These are phyloP conservation scores for Erodium texanum DNA, from an alignment of 441 rosid species.

Conservation along the genomic window DNA sequence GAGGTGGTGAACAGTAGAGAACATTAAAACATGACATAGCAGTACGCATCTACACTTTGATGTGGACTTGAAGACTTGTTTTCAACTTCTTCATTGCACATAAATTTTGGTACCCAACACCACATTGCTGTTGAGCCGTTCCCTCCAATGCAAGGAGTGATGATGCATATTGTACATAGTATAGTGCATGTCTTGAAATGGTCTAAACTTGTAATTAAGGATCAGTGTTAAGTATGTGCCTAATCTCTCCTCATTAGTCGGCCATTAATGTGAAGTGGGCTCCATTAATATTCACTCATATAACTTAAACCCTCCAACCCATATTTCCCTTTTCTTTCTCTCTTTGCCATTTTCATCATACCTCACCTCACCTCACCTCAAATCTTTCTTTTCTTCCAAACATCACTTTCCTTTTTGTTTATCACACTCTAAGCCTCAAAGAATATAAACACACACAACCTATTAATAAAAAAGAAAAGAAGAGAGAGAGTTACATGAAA, in stretches of 20 bases:
- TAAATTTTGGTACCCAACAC: not conserved
- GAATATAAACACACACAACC: not conserved
- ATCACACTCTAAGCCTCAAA: not conserved
- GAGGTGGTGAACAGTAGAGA: no score
- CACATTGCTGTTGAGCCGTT: not conserved
- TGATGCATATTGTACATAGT: no score
- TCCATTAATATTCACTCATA: not conserved
- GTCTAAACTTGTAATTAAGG: no score
- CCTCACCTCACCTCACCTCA: no score
- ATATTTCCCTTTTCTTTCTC: not conserved
- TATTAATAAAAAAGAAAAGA: not conserved
- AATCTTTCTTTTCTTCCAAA: not conserved
- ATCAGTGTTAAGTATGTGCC: no score
- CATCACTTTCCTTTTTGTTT: not conserved
- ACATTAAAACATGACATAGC: no score
- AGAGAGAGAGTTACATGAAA: not conserved
- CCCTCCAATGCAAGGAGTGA: no score
- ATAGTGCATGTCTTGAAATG: no score
- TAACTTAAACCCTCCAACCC: not conserved
- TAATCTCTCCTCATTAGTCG: not conserved
- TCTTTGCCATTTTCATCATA: not conserved
- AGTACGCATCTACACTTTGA: not conserved
- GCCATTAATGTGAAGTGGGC: not conserved
- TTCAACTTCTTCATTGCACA: not conserved
- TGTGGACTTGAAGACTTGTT: not conserved